phyloP scores from a whole-genome alignment of 2,329 filamentous ascomycete species.

The Amauroascus verrucosus region DNA sequence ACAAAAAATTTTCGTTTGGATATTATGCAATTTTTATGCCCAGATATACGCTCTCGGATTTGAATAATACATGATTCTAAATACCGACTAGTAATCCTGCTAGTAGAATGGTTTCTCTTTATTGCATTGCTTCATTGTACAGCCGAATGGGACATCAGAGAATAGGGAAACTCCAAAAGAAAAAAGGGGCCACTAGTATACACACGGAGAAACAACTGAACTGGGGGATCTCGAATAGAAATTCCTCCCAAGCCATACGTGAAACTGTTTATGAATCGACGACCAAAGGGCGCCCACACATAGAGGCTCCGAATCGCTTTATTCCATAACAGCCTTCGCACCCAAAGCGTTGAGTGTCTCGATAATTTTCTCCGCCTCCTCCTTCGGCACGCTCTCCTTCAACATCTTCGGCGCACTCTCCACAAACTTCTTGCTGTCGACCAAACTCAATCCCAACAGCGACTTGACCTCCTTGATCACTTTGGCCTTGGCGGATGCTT shows the following conservation, averaged over 20 bases:
- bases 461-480: conserved; percentile 99
- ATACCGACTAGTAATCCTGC: not conserved
- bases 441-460: conserved; percentile 85
- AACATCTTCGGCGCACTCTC: conserved; percentile 95
- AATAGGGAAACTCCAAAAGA: conserved; percentile 5
- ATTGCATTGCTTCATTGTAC: conserved; percentile 7
- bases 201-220: conserved; percentile 2
- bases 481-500: conserved; percentile 86
- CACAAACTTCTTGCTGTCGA: conserved; percentile 99
- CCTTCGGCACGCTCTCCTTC: conserved; percentile 98
- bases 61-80: not conserved
- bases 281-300: not conserved
- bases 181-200: conserved; percentile 9
- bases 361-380: conserved; percentile 98
- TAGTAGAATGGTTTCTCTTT: not conserved
- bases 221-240: not conserved
- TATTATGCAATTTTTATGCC: not conserved
- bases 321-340: conserved; percentile 85
- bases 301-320: conserved; percentile 28
- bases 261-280: not conserved
- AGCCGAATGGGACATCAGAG: not conserved
- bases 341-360: conserved; percentile 88
- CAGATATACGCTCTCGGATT: not conserved
- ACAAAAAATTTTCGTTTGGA: not conserved
- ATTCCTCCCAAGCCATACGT: conserved; percentile 1